Conservation (phyloP, 768 basidiomycete species). For the Pluteus cervinus region DNA sequence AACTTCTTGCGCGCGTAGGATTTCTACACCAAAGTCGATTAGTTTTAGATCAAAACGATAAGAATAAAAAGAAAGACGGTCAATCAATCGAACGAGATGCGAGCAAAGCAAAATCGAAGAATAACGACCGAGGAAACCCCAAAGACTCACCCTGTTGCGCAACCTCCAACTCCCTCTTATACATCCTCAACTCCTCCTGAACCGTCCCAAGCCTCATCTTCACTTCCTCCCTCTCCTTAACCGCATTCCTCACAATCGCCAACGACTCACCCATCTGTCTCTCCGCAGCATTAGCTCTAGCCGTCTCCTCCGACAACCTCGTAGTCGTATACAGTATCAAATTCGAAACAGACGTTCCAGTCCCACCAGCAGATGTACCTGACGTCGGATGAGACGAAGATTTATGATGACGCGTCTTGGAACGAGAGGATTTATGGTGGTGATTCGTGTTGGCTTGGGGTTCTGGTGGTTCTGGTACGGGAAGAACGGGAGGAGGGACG, state of each 20-base stretch:
- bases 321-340: too few relatives aligned
- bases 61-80: conserved; percentile 1
- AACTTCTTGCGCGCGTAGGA: conserved; percentile 46
- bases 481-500: too few relatives aligned
- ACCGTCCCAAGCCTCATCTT: conserved; percentile 25
- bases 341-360: too few relatives aligned
- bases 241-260: conserved; percentile 22
- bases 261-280: conserved; percentile 24
- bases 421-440: too few relatives aligned
- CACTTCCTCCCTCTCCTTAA: conserved; percentile 21
- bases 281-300: conserved; percentile 33
- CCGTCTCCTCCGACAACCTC: conserved; percentile 26
- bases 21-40: too few relatives aligned
- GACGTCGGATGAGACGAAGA: too few relatives aligned
- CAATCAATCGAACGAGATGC: neutral
- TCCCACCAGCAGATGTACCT: too few relatives aligned
- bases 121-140: neutral
- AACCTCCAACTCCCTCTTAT: conserved; percentile 50
- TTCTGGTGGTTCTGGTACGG: too few relatives aligned
- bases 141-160: conserved; percentile 42
- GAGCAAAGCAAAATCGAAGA: neutral
- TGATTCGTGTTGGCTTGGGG: too few relatives aligned
- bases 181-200: conserved; percentile 46
- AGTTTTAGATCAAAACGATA: too few relatives aligned
- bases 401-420: too few relatives aligned